Evolutionary conservation across 108 stramenopile genomes (phyloP), one percentile per base, ranked within the genome.

Genomic region (Chaetoceros tenuissimus): DNA sequence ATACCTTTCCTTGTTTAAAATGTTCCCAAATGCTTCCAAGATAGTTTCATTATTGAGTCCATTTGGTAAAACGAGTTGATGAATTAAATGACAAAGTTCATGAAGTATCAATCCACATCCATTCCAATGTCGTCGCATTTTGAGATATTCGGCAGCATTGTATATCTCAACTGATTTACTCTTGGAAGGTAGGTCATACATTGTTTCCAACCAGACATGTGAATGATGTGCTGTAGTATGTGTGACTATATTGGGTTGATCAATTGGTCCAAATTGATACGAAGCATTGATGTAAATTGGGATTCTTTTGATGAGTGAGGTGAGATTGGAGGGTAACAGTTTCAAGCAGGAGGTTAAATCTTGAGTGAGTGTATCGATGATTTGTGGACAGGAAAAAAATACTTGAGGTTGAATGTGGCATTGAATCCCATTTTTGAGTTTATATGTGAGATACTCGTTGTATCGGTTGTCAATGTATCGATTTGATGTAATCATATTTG

Each of bases 31-130:
- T 5, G 74, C 46, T 46, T 59, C 60, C 31, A 64, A 57, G 3
- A 86, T 72, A 46, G 55, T 58, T 0, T 52, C 19, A 66, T 85
- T 81, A 19, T 74, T 69, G 62, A 91, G 51, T 0, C 90, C 90
- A 47, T 72, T 63, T 3, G 74, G 67, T 2, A 92, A 66, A 44
- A 60, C 73, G 29, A 67, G 69, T 58, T 87, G 86, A 63, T 92
- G 90, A 31, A 92, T 78, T 21, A 92, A 55, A 74, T 87, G 90
- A 43, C 90, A 92, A 7, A 85, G 46, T 55, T 92, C 90, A 51
- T 92, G 90, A 3, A 87, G 62, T n/a, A 92, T 53, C 18, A 92
- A 63, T 1, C 90, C 90, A 52, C 74, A 71, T 16, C 86, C 84
- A 55, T 92, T 85, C 80, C 84, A 92, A 52, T 92, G 90, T 56